Percentiles rank a stretch among this genome's conserved stretches.
Evolutionary conservation across 495 filamentous ascomycete species (phyloP).

Genomic region (Xylaria nigripes): DNA sequence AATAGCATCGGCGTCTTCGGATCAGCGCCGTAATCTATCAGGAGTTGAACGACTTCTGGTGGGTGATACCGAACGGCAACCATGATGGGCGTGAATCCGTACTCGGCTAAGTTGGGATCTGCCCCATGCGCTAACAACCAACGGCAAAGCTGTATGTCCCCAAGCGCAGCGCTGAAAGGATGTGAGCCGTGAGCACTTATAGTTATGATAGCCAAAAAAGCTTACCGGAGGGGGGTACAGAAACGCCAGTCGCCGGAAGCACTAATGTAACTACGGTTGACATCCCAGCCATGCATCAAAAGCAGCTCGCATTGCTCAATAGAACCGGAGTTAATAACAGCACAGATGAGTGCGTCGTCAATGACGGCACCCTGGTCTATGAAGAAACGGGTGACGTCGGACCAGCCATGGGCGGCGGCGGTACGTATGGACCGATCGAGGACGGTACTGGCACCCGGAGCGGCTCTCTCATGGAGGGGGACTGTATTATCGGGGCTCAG

Average conservation of each 20-base stretch:
- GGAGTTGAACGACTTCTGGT: conserved; percentile 8
- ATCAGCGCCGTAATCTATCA: conserved; percentile 11
- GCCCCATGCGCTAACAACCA: conserved; percentile 12
- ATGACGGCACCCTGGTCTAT: conserved; percentile 11
- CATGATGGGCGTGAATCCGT: conserved; percentile 14
- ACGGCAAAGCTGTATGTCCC: conserved; percentile 9
- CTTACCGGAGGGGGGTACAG: conserved; percentile 13
- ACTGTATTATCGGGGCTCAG: conserved; percentile 8
- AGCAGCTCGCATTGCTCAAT: conserved; percentile 11
- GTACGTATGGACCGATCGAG: conserved; percentile 12
- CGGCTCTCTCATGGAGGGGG: conserved; percentile 13
- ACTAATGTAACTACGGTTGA: conserved; percentile 15
- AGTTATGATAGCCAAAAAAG: not conserved
- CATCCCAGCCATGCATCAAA: conserved; percentile 10
- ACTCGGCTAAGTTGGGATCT: conserved; percentile 12
- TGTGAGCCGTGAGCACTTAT: conserved; percentile 1
- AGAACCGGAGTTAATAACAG: conserved; percentile 11
- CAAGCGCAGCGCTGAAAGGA: conserved; percentile 8
- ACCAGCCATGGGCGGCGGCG: conserved; percentile 10
- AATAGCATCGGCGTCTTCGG: conserved; percentile 14
- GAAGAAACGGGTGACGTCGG: conserved; percentile 13
- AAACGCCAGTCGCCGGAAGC: conserved; percentile 12
- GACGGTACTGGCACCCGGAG: conserved; percentile 10
- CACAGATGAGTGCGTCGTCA: conserved; percentile 13
- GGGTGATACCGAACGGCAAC: conserved; percentile 13